Evolutionary conservation across 192 early-diverging fungal species (phyloP).

Genomic region (Podila horticola): DNA sequence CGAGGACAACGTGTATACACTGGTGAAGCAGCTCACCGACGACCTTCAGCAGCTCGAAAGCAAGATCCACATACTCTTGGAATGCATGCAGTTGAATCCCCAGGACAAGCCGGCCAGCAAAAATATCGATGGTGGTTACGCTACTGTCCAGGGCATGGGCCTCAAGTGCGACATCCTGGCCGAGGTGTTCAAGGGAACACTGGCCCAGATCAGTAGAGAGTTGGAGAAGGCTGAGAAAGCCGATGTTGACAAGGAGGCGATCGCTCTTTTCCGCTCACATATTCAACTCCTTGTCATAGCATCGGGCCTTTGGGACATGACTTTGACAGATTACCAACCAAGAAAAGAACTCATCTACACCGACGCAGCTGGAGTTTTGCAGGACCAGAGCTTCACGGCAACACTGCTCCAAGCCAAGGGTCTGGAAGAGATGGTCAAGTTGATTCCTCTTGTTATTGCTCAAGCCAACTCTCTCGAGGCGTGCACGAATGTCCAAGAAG

Average conservation of each 20-base stretch:
- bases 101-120: not conserved
- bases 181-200: not conserved
- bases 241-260: not conserved
- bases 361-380: too few relatives aligned
- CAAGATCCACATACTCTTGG: slow-evolving; percentile 5
- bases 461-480: slow-evolving; percentile 20
- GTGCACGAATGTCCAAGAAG: slow-evolving; percentile 10
- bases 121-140: not conserved
- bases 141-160: not conserved
- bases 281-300: not conserved
- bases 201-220: slow-evolving; percentile 1
- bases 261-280: too few relatives aligned
- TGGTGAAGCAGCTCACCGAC: not conserved
- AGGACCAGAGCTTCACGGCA: too few relatives aligned
- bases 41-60: not conserved
- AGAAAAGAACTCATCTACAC: too few relatives aligned
- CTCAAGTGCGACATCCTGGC: slow-evolving; percentile 19
- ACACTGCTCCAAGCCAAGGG: not conserved
- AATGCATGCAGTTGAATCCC: not conserved
- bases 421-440: not conserved
- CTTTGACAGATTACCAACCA: too few relatives aligned
- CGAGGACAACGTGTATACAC: not conserved
- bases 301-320: not conserved
- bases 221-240: slow-evolving; percentile 4
- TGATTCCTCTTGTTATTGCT: slow-evolving; percentile 15